Percentiles rank a stretch among this genome's conserved stretches.
Conservation (phyloP, 805 yeast genomes). For the Candida corydali region DNA sequence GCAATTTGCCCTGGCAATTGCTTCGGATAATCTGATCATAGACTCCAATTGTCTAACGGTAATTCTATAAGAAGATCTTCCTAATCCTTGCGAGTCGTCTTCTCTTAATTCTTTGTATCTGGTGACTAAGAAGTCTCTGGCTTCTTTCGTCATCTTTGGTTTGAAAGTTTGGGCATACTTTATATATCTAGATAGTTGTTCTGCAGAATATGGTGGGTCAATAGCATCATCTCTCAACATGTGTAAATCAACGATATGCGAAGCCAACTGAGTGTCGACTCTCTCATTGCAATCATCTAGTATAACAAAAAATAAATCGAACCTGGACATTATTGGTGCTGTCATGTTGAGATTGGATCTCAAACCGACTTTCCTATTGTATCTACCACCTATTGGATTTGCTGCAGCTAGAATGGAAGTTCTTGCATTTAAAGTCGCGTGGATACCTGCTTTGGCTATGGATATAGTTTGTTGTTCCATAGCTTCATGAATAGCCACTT, state of each 20-base stretch:
- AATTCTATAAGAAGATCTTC: slow-evolving; percentile 83
- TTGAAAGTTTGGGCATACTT: slow-evolving; percentile 89
- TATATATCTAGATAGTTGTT: slow-evolving; percentile 83
- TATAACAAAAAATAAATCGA: slow-evolving; percentile 91
- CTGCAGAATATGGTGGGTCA: slow-evolving; percentile 82
- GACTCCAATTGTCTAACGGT: slow-evolving; percentile 97
- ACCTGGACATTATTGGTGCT: slow-evolving; percentile 98
- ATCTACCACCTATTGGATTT: slow-evolving; percentile 95
- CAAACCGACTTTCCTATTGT: slow-evolving; percentile 79
- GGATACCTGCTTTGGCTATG: slow-evolving; percentile 97
- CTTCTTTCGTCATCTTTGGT: slow-evolving; percentile 79
- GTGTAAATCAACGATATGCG: slow-evolving; percentile 89
- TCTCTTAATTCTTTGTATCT: slow-evolving; percentile 81
- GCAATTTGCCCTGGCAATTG: slow-evolving; percentile 95
- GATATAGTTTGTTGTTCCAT: slow-evolving; percentile 99
- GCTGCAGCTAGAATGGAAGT: slow-evolving; percentile 98
- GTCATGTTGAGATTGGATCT: slow-evolving; percentile 90
- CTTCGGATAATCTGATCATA: slow-evolving; percentile 89
- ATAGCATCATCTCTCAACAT: slow-evolving; percentile 89
- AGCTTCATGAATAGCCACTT: slow-evolving; percentile 98
- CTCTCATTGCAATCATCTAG: slow-evolving; percentile 92
- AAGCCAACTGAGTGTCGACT: slow-evolving; percentile 84
- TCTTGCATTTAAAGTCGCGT: slow-evolving; percentile 94
- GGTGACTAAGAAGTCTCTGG: slow-evolving; percentile 70
- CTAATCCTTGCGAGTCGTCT: slow-evolving; percentile 87